A percentile compares a stretch with the other conserved stretches of the same genome.
Conservation (phyloP, 257 asterid genomes). For the Orobanche coerulescens region DNA sequence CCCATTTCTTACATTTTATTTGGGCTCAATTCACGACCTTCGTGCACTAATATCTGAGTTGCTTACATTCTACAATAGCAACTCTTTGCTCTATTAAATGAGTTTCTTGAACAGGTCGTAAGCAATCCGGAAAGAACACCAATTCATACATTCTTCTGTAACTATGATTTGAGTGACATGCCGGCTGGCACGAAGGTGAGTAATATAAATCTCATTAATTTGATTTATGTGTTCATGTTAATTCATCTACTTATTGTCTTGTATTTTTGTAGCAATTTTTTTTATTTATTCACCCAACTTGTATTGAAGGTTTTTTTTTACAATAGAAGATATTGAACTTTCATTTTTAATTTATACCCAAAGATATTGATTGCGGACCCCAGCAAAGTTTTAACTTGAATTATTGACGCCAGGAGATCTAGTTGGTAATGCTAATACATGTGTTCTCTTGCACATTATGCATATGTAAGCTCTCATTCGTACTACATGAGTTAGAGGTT, state of each 20-base stretch:
- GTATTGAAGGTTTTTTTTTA: background rate
- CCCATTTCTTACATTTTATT: background rate
- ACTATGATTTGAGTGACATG: constrained; percentile 91
- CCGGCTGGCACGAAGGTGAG: constrained; percentile 89
- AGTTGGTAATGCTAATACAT: background rate
- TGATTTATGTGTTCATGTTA: background rate
- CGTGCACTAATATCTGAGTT: background rate
- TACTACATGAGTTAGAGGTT: background rate
- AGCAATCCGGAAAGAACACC: constrained; percentile 98
- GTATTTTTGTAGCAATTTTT: background rate
- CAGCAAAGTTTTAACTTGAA: background rate
- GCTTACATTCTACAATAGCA: constrained; percentile 2
- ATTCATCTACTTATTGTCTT: constrained; percentile 3
- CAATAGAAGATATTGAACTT: background rate
- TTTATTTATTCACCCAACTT: background rate
- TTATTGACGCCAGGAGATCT: background rate
- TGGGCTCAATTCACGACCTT: constrained; percentile 6
- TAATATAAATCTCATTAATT: constrained; percentile 9
- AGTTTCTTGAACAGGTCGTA: constrained; percentile 49
- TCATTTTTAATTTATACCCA: background rate
- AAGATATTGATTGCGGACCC: background rate
- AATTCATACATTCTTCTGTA: constrained; percentile 77
- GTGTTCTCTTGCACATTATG: background rate
- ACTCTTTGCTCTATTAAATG: constrained; percentile 4
- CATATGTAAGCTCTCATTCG: background rate